Evolutionary conservation across 2,329 filamentous ascomycete genomes (phyloP), one percentile per base, ranked within the genome.

Genomic region (Colletotrichum australisinense): DNA sequence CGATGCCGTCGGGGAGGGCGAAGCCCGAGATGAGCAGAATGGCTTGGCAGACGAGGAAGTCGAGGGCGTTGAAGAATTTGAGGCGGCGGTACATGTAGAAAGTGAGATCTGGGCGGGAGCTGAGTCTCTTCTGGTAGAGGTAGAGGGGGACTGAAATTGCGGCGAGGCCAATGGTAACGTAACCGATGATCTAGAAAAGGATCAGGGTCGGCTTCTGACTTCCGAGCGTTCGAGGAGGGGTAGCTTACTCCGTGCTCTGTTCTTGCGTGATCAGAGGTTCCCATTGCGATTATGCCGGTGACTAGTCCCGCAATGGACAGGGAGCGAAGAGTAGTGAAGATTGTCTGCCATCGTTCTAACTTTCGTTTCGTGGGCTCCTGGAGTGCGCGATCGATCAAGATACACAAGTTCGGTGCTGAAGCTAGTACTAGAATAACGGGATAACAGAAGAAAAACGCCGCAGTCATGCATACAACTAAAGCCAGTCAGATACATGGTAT

Each of bases 21-120:
- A 73, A 73, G 30, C 70, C 70, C 4, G 70, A 73, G 52, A 73
- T 73, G n/a, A 73, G 26, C 7, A 73, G 56, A 26, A 73, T 73
- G 16, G 70, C 46, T 16, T 73, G 70, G 46, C 70, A 73, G 22
- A 73, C 28, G 26, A 65, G 26, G 28, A 73, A 73, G 60, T 73
- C 70, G 2, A 65, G 7, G 9, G n/a, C 67, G 22, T 73, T 70
- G 67, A 73, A 55, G 6, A 73, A 8, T 35, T 73, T 70, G 22
- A 73, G 35, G 1, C 70, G 35, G 24, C 70, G 67, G 49, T 70
- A 73, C 70, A 73, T 73, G 22, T 65, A 49, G 16, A 73, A 73
- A 1, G 67, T 59, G 3, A 73, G 35, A 4, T 73, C 70, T 4
- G 70, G 60, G 1, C 70, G 70, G 26, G 46, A 62, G 26, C 32